phyloP scores from a whole-genome alignment of 2,329 filamentous ascomycete genomes.

The Fusarium hostae region DNA sequence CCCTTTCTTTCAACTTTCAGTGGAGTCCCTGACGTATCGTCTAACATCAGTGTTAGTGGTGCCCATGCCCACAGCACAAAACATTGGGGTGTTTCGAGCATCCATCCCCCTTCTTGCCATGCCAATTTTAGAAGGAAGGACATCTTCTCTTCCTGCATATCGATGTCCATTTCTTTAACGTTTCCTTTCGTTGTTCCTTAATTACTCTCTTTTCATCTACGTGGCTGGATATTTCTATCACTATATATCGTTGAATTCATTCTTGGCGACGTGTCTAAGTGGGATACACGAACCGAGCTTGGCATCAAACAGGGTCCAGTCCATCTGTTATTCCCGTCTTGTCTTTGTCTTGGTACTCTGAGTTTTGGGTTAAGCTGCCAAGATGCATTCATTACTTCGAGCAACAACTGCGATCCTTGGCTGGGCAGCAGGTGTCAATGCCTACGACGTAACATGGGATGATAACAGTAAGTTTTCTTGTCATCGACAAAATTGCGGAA shows the following conservation, averaged over 20 bases:
- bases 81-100: conserved; percentile 15
- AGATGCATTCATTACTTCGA: conserved; percentile 36
- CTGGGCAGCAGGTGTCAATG: conserved; percentile 23
- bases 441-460: conserved; percentile 36
- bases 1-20: conserved; percentile 10
- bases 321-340: conserved; percentile 7
- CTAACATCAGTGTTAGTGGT: conserved; percentile 1
- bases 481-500: not conserved
- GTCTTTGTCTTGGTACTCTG: conserved; percentile 15
- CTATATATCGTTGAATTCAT: conserved; percentile 12
- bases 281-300: conserved; percentile 15
- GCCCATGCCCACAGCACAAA: conserved; percentile 18
- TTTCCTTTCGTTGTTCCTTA: conserved; percentile 2
- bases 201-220: conserved; percentile 9
- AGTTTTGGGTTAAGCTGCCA: conserved; percentile 18
- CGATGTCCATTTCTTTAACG: not conserved
- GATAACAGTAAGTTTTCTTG: conserved; percentile 31
- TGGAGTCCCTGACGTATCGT: conserved; percentile 34
- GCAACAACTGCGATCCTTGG: conserved; percentile 23
- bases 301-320: conserved; percentile 10
- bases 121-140: conserved; percentile 11
- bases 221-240: conserved; percentile 4
- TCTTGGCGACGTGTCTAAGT: conserved; percentile 28
- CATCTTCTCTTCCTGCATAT: not conserved
- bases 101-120: conserved; percentile 8